Conservation (phyloP, 176 grass and related monocot species). For the Lolium rigidum region DNA sequence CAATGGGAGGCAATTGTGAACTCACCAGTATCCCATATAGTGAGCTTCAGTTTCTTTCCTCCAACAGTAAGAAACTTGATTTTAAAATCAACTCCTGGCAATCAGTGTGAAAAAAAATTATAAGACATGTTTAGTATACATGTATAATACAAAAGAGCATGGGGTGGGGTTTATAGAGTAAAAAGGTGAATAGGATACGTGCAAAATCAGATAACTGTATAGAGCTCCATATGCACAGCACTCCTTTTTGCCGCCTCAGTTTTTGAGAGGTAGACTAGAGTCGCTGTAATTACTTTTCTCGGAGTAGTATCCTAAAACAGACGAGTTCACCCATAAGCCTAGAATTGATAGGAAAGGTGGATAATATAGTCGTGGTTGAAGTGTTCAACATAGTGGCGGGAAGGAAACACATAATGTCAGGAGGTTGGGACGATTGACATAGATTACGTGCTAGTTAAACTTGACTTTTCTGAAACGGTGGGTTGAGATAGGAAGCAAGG, state of each 20-base stretch:
- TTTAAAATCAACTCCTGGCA: constrained; percentile 94
- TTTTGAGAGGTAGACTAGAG: background rate
- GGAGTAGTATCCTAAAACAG: background rate
- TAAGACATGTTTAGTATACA: background rate
- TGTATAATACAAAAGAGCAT: background rate
- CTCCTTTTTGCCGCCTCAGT: background rate
- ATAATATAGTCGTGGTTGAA: background rate
- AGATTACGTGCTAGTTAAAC: background rate
- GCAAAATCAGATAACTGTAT: background rate
- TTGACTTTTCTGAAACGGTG: constrained; percentile 12
- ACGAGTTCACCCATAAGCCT: background rate
- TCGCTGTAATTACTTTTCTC: background rate
- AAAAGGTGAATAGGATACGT: too few species aligned
- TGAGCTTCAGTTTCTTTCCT: constrained; percentile 92
- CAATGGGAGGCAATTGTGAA: background rate
- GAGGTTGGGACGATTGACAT: too few species aligned
- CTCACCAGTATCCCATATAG: constrained; percentile 98
- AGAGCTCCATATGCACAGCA: background rate
- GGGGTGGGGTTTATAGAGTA: too few species aligned
- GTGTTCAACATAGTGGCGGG: background rate
- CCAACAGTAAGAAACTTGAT: constrained; percentile 83
- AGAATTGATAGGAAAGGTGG: background rate
- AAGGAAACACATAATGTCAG: too few species aligned
- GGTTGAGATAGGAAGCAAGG: background rate
- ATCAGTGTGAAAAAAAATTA: constrained; percentile 41